These are phyloP conservation scores for Jacaranda copaia DNA, from an alignment of 257 asterid species.

Conservation along the genomic window DNA sequence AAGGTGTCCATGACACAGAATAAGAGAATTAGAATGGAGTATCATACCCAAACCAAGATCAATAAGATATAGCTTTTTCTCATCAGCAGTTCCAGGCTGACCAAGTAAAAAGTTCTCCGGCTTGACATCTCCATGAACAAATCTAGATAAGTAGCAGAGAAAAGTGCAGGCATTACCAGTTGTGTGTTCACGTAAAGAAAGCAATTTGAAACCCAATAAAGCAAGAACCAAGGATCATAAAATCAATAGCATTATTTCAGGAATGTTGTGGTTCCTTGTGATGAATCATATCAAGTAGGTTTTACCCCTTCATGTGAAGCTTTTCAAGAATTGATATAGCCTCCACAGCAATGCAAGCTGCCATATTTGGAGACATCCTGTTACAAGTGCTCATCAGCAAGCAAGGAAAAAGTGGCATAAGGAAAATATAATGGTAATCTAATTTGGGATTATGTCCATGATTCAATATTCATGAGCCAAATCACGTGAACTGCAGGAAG, in stretches of 20 bases:
- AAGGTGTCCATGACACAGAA: slow-evolving; percentile 23
- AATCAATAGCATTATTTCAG: not conserved
- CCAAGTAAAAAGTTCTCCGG: slow-evolving; percentile 99
- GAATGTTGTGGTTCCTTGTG: not conserved
- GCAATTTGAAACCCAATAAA: slow-evolving; percentile 12
- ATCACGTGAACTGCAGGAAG: not conserved
- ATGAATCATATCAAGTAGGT: slow-evolving; percentile 25
- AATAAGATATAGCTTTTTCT: slow-evolving; percentile 92
- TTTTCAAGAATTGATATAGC: slow-evolving; percentile 96
- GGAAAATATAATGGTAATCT: not conserved
- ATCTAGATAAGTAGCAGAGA: slow-evolving; percentile 51
- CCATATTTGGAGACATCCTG: slow-evolving; percentile 99
- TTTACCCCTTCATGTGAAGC: slow-evolving; percentile 92
- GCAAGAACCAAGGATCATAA: slow-evolving; percentile 13
- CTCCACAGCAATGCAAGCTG: slow-evolving; percentile 97
- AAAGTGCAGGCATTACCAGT: slow-evolving; percentile 8
- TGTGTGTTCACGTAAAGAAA: slow-evolving; percentile 32
- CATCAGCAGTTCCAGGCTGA: slow-evolving; percentile 85
- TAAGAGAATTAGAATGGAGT: slow-evolving; percentile 25
- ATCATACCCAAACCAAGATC: slow-evolving; percentile 96
- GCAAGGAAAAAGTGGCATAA: slow-evolving; percentile 31
- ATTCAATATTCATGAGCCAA: not conserved
- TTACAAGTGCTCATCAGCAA: slow-evolving; percentile 49
- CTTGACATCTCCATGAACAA: slow-evolving; percentile 99
- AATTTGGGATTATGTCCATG: not conserved